phyloP scores from a whole-genome alignment of 805 yeast genomes.

The Debaryomyces prosopidis region DNA sequence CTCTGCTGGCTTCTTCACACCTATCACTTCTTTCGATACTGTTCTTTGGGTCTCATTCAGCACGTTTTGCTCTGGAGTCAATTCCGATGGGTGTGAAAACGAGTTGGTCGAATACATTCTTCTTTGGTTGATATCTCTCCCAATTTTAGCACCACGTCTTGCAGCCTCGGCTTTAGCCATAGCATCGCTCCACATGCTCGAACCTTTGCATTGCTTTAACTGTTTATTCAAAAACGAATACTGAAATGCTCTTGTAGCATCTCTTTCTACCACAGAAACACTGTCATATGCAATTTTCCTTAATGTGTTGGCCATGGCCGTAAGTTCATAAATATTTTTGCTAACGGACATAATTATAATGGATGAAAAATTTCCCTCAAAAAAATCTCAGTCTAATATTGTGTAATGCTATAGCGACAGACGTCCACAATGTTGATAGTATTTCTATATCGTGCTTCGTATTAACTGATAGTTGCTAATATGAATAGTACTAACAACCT shows the following conservation, averaged over 20 bases:
- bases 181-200: slow-evolving; percentile 25
- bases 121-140: slow-evolving; percentile 3
- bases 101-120: slow-evolving; percentile 17
- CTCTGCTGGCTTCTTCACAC: slow-evolving; percentile 18
- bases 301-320: slow-evolving; percentile 26
- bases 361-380: no score
- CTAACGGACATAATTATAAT: slow-evolving; percentile 9
- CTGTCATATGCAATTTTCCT: slow-evolving; percentile 20
- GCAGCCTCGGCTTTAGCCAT: slow-evolving; percentile 3
- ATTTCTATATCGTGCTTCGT: no score
- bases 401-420: no score
- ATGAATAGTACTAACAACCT: no score
- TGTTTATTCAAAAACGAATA: slow-evolving; percentile 20
- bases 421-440: no score
- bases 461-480: no score
- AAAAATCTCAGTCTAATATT: no score
- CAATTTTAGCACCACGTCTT: slow-evolving; percentile 4
- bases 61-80: background rate
- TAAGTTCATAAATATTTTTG: slow-evolving; percentile 19
- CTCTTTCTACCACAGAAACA: slow-evolving; percentile 16
- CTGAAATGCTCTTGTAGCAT: slow-evolving; percentile 18
- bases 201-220: slow-evolving; percentile 18
- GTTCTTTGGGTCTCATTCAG: background rate
- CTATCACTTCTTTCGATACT: slow-evolving; percentile 18
- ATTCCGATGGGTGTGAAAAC: slow-evolving; percentile 6